Evolutionary conservation across 2,329 filamentous ascomycete species (phyloP).

Genomic region (Epichloe uncinata): DNA sequence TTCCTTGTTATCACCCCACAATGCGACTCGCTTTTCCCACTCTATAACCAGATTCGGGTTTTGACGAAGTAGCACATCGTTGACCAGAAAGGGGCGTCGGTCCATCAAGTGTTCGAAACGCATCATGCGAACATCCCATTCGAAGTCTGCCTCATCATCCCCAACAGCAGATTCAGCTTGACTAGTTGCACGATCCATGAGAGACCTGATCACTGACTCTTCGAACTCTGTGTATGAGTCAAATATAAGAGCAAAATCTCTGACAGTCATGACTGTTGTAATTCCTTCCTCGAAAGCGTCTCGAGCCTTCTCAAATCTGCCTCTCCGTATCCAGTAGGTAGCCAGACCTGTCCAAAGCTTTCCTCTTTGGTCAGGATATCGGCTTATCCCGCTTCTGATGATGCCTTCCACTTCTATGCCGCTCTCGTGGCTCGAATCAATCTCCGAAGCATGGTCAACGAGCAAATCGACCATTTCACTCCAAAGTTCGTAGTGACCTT

Average conservation of each 20-base stretch:
- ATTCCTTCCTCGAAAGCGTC: conserved; percentile 95
- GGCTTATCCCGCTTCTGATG: conserved; percentile 77
- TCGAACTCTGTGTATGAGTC: conserved; percentile 96
- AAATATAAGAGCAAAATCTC: conserved; percentile 93
- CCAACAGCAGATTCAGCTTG: conserved; percentile 66
- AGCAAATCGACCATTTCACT: conserved; percentile 93
- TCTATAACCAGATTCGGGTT: conserved; percentile 94
- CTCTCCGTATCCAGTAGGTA: conserved; percentile 90
- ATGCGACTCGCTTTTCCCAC: conserved; percentile 91
- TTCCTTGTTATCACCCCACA: conserved; percentile 87
- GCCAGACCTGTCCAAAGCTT: conserved; percentile 92
- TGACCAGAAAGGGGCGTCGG: conserved; percentile 84
- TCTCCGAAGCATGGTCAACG: conserved; percentile 77
- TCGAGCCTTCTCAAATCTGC: conserved; percentile 81
- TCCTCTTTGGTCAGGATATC: conserved; percentile 86
- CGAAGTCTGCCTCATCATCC: conserved; percentile 79
- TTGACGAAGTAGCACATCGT: conserved; percentile 87
- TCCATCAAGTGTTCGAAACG: conserved; percentile 98
- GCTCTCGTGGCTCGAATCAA: conserved; percentile 66
- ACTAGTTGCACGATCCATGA: conserved; percentile 77
- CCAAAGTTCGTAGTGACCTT: conserved; percentile 94
- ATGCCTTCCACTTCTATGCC: conserved; percentile 88
- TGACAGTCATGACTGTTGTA: conserved; percentile 95
- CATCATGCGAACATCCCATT: conserved; percentile 94
- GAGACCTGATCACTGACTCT: conserved; percentile 79